Evolutionary conservation across 495 filamentous ascomycete species (phyloP).

Genomic region (Collariella sp.): DNA sequence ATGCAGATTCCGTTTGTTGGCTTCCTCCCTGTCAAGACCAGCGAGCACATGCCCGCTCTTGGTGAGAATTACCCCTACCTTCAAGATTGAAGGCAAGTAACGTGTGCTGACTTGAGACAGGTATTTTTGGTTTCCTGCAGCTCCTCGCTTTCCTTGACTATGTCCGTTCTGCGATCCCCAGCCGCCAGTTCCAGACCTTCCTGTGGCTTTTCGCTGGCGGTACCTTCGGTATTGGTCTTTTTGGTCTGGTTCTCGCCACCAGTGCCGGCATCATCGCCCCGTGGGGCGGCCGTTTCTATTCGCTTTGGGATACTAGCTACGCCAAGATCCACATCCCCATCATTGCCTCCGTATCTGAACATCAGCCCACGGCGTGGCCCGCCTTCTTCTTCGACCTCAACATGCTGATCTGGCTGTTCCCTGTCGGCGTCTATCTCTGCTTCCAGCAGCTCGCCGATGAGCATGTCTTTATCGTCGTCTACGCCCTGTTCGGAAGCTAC

Average conservation of each 20-base stretch:
- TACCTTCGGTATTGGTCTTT: slow-evolving; percentile 52
- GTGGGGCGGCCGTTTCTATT: slow-evolving; percentile 99
- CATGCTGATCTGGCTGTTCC: slow-evolving; percentile 98
- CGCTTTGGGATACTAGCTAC: slow-evolving; percentile 97
- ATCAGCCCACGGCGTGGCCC: slow-evolving; percentile 99
- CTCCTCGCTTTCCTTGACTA: slow-evolving; percentile 91
- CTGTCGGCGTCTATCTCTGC: slow-evolving; percentile 96
- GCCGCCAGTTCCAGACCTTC: slow-evolving; percentile 86
- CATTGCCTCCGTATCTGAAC: slow-evolving; percentile 97
- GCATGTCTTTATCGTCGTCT: slow-evolving; percentile 97
- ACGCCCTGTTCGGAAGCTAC: slow-evolving; percentile 89
- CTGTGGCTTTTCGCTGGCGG: slow-evolving; percentile 69
- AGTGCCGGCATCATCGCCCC: slow-evolving; percentile 87
- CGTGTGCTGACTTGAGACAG: slow-evolving; percentile 32
- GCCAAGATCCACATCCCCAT: slow-evolving; percentile 99
- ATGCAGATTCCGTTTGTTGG: slow-evolving; percentile 99
- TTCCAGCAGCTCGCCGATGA: slow-evolving; percentile 91
- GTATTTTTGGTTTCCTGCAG: slow-evolving; percentile 93
- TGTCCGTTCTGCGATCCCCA: slow-evolving; percentile 73
- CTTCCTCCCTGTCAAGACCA: slow-evolving; percentile 91
- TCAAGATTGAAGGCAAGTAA: too few species aligned
- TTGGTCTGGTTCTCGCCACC: slow-evolving; percentile 69
- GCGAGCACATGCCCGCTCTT: slow-evolving; percentile 96
- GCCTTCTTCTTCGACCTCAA: slow-evolving; percentile 99
- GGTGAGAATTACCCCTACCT: slow-evolving; percentile 45